phyloP scores from a whole-genome alignment of 345 rosid genomes.

The Salix exigua region DNA sequence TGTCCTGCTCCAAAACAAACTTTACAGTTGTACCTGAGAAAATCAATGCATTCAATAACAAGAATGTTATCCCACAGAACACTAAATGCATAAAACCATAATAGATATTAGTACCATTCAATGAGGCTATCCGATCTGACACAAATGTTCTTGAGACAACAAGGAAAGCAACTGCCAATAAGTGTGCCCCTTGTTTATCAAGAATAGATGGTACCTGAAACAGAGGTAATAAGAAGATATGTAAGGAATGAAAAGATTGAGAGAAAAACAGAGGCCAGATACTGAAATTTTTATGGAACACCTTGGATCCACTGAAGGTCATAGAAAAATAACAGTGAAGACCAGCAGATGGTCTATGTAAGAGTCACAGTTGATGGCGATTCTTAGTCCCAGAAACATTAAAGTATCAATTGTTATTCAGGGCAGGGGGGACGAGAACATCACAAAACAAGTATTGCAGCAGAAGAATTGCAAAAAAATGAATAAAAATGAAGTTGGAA shows the following conservation, averaged over 20 bases:
- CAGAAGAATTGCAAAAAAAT: not conserved
- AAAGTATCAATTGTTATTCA: not conserved
- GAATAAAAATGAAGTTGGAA: not conserved
- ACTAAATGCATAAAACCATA: slow-evolving; percentile 11
- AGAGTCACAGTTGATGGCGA: not conserved
- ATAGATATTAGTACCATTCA: slow-evolving; percentile 54
- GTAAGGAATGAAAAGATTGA: not conserved
- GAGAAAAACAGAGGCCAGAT: not conserved
- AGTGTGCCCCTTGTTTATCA: slow-evolving; percentile 91
- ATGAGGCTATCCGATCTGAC: slow-evolving; percentile 92
- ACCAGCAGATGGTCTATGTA: not conserved
- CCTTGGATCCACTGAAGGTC: not conserved
- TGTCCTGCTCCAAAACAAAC: slow-evolving; percentile 95
- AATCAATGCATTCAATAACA: slow-evolving; percentile 16
- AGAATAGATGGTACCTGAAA: slow-evolving; percentile 77
- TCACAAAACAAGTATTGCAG: not conserved
- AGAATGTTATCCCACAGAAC: slow-evolving; percentile 10
- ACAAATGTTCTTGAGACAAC: slow-evolving; percentile 90
- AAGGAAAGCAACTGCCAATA: slow-evolving; percentile 79
- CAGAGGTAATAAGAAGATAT: not conserved
- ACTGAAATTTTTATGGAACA: not conserved
- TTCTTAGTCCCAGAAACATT: not conserved
- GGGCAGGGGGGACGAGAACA: not conserved
- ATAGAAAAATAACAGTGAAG: not conserved
- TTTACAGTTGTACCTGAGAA: slow-evolving; percentile 88